Evolutionary conservation across 2,329 filamentous ascomycete species (phyloP).

Genomic region (Plenodomus biglobosus): DNA sequence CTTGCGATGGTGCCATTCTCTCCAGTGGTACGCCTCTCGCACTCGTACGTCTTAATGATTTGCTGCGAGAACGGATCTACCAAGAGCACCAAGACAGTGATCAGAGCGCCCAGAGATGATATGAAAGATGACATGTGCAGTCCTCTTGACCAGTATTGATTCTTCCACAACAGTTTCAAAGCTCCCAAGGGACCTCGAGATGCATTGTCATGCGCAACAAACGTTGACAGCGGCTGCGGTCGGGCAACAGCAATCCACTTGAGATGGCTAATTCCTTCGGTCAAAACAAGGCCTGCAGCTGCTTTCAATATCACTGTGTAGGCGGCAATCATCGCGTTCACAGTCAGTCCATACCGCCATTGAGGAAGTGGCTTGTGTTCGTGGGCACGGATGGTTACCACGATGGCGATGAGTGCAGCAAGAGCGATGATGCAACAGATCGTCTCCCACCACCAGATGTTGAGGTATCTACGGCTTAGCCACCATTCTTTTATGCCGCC

Average conservation of each 20-base stretch:
- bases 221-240: conserved; percentile 1
- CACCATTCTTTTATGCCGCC: not conserved
- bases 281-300: conserved; percentile 8
- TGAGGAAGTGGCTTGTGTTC: conserved; percentile 13
- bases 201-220: conserved; percentile 9
- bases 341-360: conserved; percentile 20
- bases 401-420: conserved; percentile 11
- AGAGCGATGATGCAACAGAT: conserved; percentile 6
- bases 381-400: conserved; percentile 2
- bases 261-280: conserved; percentile 16
- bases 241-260: conserved; percentile 10
- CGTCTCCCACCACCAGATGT: conserved; percentile 15
- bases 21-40: not conserved
- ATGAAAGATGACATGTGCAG: not conserved
- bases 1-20: conserved; percentile 1
- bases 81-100: conserved; percentile 4
- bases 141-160: not conserved
- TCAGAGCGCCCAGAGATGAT: conserved; percentile 2
- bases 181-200: conserved; percentile 11
- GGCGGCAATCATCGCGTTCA: conserved; percentile 32
- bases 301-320: conserved; percentile 13
- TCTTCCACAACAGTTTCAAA: not conserved
- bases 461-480: not conserved
- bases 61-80: conserved; percentile 11
- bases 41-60: conserved; percentile 2